A percentile compares a stretch with the other conserved stretches of the same genome.
phyloP scores from a whole-genome alignment of 805 yeast genomes.

The Zygosaccharomyces bisporus region DNA sequence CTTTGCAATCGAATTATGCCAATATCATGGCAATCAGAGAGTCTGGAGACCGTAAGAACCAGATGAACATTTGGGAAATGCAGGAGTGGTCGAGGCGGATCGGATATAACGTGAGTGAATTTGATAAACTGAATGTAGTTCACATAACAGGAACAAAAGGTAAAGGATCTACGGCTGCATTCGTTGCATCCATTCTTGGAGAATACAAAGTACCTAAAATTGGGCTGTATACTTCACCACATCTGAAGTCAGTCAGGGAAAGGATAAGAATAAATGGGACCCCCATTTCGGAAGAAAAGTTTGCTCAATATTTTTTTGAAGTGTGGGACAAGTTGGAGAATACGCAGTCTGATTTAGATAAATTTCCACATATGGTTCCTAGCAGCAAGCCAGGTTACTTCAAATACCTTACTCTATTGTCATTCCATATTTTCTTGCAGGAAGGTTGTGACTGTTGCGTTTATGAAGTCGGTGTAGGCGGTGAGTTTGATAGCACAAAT shows the following conservation, averaged over 20 bases:
- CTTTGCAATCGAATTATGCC: conserved; percentile 87
- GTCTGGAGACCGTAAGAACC: conserved; percentile 61
- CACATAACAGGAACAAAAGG: conserved; percentile 99
- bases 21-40: conserved; percentile 77
- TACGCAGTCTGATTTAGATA: conserved; percentile 50
- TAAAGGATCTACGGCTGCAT: conserved; percentile 97
- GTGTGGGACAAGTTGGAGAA: conserved; percentile 78
- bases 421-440: conserved; percentile 83
- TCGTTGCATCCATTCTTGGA: conserved; percentile 71
- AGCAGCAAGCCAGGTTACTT: conserved; percentile 88
- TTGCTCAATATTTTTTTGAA: conserved; percentile 87
- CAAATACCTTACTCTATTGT: conserved; percentile 80
- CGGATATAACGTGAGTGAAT: conserved; percentile 63
- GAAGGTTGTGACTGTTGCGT: conserved; percentile 94
- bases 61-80: conserved; percentile 80
- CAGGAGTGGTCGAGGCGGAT: conserved; percentile 69
- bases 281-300: conserved; percentile 76
- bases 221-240: conserved; percentile 97
- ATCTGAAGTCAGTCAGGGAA: conserved; percentile 87
- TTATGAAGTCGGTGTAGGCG: conserved; percentile 98
- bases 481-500: conserved; percentile 95
- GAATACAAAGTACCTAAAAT: conserved; percentile 60
- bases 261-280: conserved; percentile 82
- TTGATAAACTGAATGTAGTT: conserved; percentile 70
- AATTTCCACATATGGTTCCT: conserved; percentile 70